Base-by-base conservation (phyloP, 2,329 filamentous ascomycete species). In the Pseudogymnoascus verrucosus region DNA sequence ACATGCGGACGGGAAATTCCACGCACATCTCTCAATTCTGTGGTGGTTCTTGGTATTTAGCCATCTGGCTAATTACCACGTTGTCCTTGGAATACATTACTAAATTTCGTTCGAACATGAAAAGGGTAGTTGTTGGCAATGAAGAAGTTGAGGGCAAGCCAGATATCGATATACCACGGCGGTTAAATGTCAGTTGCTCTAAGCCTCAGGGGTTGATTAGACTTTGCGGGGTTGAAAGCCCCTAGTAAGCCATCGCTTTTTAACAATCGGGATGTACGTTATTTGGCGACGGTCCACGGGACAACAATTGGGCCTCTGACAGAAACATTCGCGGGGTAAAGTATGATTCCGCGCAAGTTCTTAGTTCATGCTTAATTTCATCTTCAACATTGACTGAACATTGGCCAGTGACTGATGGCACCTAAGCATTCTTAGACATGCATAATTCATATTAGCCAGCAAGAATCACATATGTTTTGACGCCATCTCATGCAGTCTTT, bases 201-300 rank as follows among this genome's bases (percentile, higher is more conserved):
- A 57, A 57, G 47, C 6, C 26, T 19, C 47, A 19, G 26, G 47
- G 47, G 47, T 31, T 19, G n/a, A 57, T 57, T 57, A 34, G 26
- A 57, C 26, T 57, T 57, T 57, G 47, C 47, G n/a, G 47, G 47
- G 47, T 54, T 54, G 44, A 57, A 57, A 57, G n/a, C 2, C 8
- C 44, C 47, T 16, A 34, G 47, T 57, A 57, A 57, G 47, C 21
- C 47, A 34, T 57, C 10, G 47, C 47, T n/a, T 34, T 57, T 57
- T 57, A 57, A 19, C 47, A 57, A n/a, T 57, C 47, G 26, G 47
- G n/a, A 2, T 34, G n/a, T 34, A 57, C 11, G 47, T n/a, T 31
- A 57, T 57, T 34, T 57, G 26, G n/a, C n/a, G n/a, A 6, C 47
- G 47, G 47, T 57, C n/a, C 2, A 19, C 47, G 47, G 26, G n/a